Evolutionary conservation across 805 yeast genomes (phyloP).

Genomic region (Candida anglica): DNA sequence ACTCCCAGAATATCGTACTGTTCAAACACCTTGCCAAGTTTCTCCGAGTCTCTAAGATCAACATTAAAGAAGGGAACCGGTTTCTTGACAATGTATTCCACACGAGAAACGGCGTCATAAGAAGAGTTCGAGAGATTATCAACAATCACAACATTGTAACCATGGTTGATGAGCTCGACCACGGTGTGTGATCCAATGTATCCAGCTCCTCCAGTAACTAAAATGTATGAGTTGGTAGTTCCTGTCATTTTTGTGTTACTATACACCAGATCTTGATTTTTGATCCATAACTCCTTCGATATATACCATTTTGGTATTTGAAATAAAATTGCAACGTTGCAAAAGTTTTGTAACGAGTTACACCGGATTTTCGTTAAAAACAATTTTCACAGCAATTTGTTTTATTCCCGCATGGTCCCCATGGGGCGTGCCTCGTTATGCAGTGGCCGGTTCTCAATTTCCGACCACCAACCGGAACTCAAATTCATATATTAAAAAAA

Average conservation of each 20-base stretch:
- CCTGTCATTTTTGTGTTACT: not conserved
- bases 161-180: conserved; percentile 55
- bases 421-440: no score
- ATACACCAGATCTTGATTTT: no score
- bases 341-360: no score
- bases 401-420: no score
- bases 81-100: conserved; percentile 49
- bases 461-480: no score
- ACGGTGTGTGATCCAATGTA: conserved; percentile 83
- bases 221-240: conserved; percentile 28
- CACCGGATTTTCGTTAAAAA: no score
- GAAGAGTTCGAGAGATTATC: conserved; percentile 69
- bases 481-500: no score
- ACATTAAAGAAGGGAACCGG: conserved; percentile 53
- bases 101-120: conserved; percentile 59
- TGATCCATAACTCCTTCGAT: no score
- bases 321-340: conserved; percentile 1
- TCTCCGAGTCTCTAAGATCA: conserved; percentile 51
- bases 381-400: no score
- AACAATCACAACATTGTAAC: conserved; percentile 66
- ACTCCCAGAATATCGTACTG: conserved; percentile 52
- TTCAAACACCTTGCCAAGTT: conserved; percentile 44
- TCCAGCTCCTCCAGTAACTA: conserved; percentile 86
- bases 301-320: no score
- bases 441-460: no score